These are phyloP conservation scores for Avena eriantha DNA, from an alignment of 176 grass and related monocot species.

Conservation along the genomic window DNA sequence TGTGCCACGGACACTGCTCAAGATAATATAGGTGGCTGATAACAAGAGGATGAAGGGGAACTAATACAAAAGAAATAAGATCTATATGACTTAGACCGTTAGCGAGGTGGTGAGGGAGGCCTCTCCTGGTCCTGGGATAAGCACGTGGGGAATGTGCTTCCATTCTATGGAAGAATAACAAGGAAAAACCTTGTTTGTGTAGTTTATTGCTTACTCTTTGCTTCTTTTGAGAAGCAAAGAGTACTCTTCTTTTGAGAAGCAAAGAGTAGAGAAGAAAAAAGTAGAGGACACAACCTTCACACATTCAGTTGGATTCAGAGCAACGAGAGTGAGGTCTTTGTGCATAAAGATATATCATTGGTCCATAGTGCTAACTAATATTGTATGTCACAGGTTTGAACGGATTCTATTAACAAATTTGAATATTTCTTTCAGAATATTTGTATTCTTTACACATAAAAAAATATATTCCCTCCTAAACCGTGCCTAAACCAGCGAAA, in stretches of 20 bases:
- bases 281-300: neutral
- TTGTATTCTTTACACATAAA: neutral
- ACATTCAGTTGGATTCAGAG: neutral
- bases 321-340: constrained; percentile 1
- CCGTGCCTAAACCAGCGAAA: no score
- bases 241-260: no score
- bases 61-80: neutral
- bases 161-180: neutral
- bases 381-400: neutral
- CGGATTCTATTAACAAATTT: neutral
- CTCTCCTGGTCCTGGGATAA: neutral
- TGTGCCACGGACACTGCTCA: neutral
- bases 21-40: neutral
- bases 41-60: neutral
- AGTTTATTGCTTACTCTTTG: no score
- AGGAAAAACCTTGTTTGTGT: neutral
- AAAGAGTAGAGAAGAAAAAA: no score
- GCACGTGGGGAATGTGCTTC: neutral
- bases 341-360: neutral
- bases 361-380: neutral
- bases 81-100: neutral
- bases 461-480: no score
- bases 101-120: neutral
- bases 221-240: neutral
- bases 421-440: neutral